Base-by-base conservation (phyloP, 768 basidiomycete species). In the Agaricus sinodeliciosus region DNA sequence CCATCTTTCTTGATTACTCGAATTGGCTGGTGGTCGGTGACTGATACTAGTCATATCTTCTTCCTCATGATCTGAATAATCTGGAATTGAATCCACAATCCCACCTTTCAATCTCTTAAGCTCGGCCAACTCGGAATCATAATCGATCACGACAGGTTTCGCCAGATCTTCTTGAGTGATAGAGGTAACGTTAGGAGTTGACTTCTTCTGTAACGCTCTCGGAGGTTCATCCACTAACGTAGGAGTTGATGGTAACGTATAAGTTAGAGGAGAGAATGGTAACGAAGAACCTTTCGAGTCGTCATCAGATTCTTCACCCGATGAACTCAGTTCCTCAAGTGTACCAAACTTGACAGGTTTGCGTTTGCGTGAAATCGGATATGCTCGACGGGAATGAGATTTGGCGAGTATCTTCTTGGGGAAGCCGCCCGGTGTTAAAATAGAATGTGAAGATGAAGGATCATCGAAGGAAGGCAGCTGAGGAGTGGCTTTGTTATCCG, bases 61-160 rank as follows among this genome's bases (percentile, higher is more conserved):
- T 49, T 75, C 77, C 49, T 82, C 79, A 42, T 70, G 72, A 56
- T 80, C 78, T 3, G 78, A 80, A 48, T 66, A 65, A 44, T 65
- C 63, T 5, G 61, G 56, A 9, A 59, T 59, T 13, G 19, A 46
- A 9, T 57, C 54, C 25, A 50, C 44, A 18, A 53, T 51, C 34
- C 45, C 46, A 22, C 58, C 55, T 42, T 51, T 68, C 53, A 60
- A 59, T 34, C 40, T 65, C 57, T 65, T 64, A 12, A 79, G 67
- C 48, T 67, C 66, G 34, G 67, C 69, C 22, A 71, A 65, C 53
- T 78, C 76, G 50, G 71, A 65, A 19, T 73, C 74, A 46, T 74
- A 74, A 50, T 72, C 66, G 27, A 69, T 47, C 9, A 55, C 49
- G 11, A 56, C 41, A 9, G 52, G 50, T 49, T 49, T 57, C 58